These are phyloP conservation scores for Umbelopsis sp. DNA, from an alignment of 192 early-diverging fungal species.

Conservation along the genomic window DNA sequence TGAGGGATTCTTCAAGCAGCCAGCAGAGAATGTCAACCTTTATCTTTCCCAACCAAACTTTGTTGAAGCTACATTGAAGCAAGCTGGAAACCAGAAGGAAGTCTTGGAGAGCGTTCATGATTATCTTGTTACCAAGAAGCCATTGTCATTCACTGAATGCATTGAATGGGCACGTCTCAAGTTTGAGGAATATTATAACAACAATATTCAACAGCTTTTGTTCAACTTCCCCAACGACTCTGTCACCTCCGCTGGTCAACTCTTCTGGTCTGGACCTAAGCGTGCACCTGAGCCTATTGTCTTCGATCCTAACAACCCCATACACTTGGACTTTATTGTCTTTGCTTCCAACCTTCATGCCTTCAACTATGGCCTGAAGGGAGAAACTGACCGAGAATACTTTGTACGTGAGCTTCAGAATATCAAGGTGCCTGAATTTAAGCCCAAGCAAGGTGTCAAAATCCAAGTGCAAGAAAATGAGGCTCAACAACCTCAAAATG, in stretches of 20 bases:
- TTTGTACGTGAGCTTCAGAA: constrained; percentile 63
- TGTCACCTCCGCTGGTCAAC: constrained; percentile 82
- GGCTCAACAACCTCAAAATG: constrained; percentile 44
- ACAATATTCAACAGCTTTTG: constrained; percentile 91
- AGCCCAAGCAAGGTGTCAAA: constrained; percentile 90
- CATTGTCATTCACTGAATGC: constrained; percentile 89
- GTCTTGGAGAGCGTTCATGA: constrained; percentile 73
- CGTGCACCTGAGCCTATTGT: constrained; percentile 81
- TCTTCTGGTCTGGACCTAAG: constrained; percentile 98
- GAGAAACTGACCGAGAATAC: constrained; percentile 70
- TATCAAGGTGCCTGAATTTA: constrained; percentile 79
- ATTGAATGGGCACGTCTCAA: constrained; percentile 86
- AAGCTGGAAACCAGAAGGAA: constrained; percentile 80
- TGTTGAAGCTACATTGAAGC: constrained; percentile 73
- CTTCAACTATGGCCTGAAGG: constrained; percentile 94
- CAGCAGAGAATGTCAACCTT: constrained; percentile 93
- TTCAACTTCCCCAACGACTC: constrained; percentile 98
- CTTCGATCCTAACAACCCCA: constrained; percentile 74
- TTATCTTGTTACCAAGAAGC: constrained; percentile 78
- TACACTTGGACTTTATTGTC: constrained; percentile 89
- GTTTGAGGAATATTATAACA: constrained; percentile 94
- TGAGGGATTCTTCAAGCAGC: constrained; percentile 89
- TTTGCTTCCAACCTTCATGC: constrained; percentile 93
- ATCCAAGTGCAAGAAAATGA: constrained; percentile 96
- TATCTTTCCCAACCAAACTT: constrained; percentile 89